Evolutionary conservation across 352 stramenopile species (phyloP).

Genomic region (Pythium dissimile): DNA sequence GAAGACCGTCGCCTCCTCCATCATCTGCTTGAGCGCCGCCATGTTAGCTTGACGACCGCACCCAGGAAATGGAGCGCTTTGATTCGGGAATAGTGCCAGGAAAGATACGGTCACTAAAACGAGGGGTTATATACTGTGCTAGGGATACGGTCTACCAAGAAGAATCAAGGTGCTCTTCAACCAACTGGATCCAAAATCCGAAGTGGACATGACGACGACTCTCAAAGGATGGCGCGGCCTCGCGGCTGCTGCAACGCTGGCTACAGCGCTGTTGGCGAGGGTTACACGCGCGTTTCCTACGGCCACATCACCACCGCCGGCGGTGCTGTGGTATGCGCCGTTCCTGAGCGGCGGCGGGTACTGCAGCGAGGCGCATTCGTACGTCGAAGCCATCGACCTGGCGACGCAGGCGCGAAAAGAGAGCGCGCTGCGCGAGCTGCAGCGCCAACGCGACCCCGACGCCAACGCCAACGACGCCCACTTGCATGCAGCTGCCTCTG

Average conservation of each 20-base stretch:
- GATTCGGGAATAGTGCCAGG: conserved; percentile 8
- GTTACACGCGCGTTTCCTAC: neutral
- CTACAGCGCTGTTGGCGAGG: neutral
- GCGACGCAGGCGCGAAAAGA: conserved; percentile 25
- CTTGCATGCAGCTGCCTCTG: neutral
- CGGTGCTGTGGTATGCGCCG: conserved; percentile 86
- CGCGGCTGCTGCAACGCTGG: neutral
- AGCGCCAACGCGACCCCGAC: conserved; percentile 28
- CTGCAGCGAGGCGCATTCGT: conserved; percentile 90
- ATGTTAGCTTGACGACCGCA: too few species aligned
- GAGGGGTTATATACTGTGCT: neutral
- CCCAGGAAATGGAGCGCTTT: too few species aligned
- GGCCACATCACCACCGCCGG: conserved; percentile 16
- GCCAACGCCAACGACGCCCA: neutral
- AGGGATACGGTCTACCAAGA: too few species aligned
- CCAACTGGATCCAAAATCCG: too few species aligned
- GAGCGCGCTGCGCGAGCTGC: conserved; percentile 1
- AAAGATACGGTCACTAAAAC: conserved; percentile 1
- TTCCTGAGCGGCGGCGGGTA: conserved; percentile 92
- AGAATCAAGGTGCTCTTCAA: too few species aligned
- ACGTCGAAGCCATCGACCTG: conserved; percentile 62
- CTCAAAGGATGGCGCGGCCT: too few species aligned
- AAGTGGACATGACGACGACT: neutral
- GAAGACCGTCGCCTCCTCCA: conserved; percentile 63
- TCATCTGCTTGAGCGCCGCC: conserved; percentile 74